Evolutionary conservation across 2,329 filamentous ascomycete genomes (phyloP).

Genomic region (Calonectria hongkongensis): DNA sequence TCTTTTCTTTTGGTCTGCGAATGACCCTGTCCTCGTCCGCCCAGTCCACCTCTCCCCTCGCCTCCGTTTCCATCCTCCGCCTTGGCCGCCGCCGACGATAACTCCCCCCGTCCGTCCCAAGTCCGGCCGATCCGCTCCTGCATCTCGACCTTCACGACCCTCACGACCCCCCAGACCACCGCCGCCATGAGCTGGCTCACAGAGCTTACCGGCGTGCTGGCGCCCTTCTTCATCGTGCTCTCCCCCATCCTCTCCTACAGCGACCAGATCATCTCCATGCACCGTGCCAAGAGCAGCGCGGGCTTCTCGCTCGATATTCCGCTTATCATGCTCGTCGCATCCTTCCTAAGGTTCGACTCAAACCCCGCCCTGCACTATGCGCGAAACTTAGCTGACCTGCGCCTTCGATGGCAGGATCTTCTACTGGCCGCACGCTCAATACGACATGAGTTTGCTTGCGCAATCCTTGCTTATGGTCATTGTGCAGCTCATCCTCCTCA

Average conservation of each 20-base stretch:
- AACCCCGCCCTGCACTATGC: conserved; percentile 19
- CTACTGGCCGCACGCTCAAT: conserved; percentile 81
- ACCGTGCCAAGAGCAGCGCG: conserved; percentile 77
- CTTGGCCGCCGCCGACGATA: conserved; percentile 27
- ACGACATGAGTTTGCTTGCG: conserved; percentile 77
- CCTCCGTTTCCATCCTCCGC: conserved; percentile 2
- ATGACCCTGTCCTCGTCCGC: conserved; percentile 17
- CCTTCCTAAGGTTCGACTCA: conserved; percentile 74
- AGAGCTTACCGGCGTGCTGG: conserved; percentile 70
- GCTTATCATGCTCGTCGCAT: conserved; percentile 83
- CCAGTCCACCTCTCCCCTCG: conserved; percentile 9
- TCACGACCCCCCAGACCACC: conserved; percentile 64
- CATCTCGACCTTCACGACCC: not conserved
- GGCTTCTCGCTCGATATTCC: conserved; percentile 84
- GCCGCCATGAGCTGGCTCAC: conserved; percentile 50
- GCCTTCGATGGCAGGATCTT: conserved; percentile 72
- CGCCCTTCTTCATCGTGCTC: conserved; percentile 78
- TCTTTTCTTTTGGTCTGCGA: conserved; percentile 13
- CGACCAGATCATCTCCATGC: conserved; percentile 80
- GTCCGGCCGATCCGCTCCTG: conserved; percentile 33
- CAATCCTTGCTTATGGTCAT: conserved; percentile 80
- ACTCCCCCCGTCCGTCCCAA: conserved; percentile 7
- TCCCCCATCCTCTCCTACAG: conserved; percentile 80
- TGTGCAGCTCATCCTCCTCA: conserved; percentile 78
- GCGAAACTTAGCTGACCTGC: conserved; percentile 45